Evolutionary conservation across 495 filamentous ascomycete species (phyloP).

Genomic region (Rostrohypoxylon terebratum): DNA sequence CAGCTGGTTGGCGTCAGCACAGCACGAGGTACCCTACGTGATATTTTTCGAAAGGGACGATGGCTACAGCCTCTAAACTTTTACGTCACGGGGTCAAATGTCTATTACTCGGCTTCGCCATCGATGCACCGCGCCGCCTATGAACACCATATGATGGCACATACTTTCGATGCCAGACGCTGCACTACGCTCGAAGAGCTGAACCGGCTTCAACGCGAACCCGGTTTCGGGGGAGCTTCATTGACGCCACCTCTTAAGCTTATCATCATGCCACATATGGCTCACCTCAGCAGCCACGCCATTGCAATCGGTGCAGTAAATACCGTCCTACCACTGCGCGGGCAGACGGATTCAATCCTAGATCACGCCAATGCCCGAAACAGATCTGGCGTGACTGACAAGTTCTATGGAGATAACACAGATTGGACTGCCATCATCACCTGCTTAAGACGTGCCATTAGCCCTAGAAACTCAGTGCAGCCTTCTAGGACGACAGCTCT

Average conservation of each 20-base stretch:
- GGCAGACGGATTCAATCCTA: slow-evolving; percentile 67
- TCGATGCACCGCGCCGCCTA: slow-evolving; percentile 85
- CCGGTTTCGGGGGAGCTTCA: slow-evolving; percentile 77
- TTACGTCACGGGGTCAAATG: slow-evolving; percentile 78
- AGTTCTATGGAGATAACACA: slow-evolving; percentile 86
- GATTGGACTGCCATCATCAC: slow-evolving; percentile 81
- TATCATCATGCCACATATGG: slow-evolving; percentile 73
- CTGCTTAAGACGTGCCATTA: slow-evolving; percentile 79
- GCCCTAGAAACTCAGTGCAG: slow-evolving; percentile 81
- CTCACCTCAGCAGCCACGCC: slow-evolving; percentile 78
- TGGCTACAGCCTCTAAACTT: slow-evolving; percentile 75
- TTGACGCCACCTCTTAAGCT: slow-evolving; percentile 83
- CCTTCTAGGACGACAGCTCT: slow-evolving; percentile 73
- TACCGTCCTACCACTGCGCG: slow-evolving; percentile 80
- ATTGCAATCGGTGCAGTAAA: slow-evolving; percentile 86
- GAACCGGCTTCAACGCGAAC: slow-evolving; percentile 70
- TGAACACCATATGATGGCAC: slow-evolving; percentile 75
- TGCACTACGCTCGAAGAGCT: slow-evolving; percentile 73
- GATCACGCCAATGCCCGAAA: slow-evolving; percentile 75
- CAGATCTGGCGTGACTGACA: slow-evolving; percentile 70
- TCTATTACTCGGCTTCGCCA: slow-evolving; percentile 80
- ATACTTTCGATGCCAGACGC: slow-evolving; percentile 74
- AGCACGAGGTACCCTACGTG: slow-evolving; percentile 63
- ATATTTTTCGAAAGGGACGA: slow-evolving; percentile 66
- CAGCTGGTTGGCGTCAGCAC: slow-evolving; percentile 58